Percentiles rank a stretch among this genome's conserved stretches.
These are phyloP conservation scores for Chaetomium strumarium DNA, from an alignment of 2,329 filamentous ascomycete species.

Conservation along the genomic window DNA sequence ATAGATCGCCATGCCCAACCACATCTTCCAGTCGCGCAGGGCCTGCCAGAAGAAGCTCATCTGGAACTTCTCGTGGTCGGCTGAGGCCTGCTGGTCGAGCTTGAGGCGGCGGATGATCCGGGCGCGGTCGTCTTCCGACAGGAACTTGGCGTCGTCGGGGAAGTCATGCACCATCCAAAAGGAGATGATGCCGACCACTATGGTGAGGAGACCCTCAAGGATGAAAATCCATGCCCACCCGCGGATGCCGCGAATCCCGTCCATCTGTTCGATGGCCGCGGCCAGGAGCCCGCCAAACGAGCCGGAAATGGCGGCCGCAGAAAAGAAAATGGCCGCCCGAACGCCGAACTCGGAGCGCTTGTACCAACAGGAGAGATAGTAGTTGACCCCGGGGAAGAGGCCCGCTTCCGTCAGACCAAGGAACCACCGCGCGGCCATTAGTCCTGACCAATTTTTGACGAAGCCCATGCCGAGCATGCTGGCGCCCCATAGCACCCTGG, in stretches of 20 bases:
- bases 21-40: slow-evolving; percentile 73
- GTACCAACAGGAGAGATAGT: slow-evolving; percentile 76
- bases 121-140: slow-evolving; percentile 58
- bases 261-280: slow-evolving; percentile 62
- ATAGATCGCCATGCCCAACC: slow-evolving; percentile 42
- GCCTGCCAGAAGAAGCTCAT: slow-evolving; percentile 64
- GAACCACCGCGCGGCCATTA: slow-evolving; percentile 65
- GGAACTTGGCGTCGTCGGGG: slow-evolving; percentile 65
- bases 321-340: slow-evolving; percentile 71
- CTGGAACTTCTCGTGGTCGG: slow-evolving; percentile 63
- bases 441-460: slow-evolving; percentile 54
- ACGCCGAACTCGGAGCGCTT: slow-evolving; percentile 69
- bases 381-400: slow-evolving; percentile 63
- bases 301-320: slow-evolving; percentile 68
- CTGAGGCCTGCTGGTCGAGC: slow-evolving; percentile 61
- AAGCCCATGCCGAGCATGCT: slow-evolving; percentile 67
- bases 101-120: slow-evolving; percentile 64
- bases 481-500: slow-evolving; percentile 57
- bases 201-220: slow-evolving; percentile 61
- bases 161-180: slow-evolving; percentile 77
- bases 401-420: slow-evolving; percentile 70
- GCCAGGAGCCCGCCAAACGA: slow-evolving; percentile 67
- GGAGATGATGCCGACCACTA: slow-evolving; percentile 56
- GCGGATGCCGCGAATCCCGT: slow-evolving; percentile 46
- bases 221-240: slow-evolving; percentile 61